These are phyloP conservation scores for Trichoderma orchidacearum DNA, from an alignment of 495 filamentous ascomycete genomes.

Conservation along the genomic window DNA sequence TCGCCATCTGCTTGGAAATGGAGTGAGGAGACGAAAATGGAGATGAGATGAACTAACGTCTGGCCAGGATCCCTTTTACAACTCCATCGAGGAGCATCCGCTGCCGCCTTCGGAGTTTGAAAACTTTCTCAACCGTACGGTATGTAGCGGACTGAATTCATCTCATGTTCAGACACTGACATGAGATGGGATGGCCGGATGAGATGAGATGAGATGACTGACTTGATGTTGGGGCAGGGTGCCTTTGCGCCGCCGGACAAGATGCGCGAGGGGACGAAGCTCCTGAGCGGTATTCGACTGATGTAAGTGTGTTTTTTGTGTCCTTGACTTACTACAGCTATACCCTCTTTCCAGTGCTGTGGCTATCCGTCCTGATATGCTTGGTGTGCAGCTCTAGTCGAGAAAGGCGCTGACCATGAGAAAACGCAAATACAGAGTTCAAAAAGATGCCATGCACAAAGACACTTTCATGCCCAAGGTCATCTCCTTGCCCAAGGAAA, in stretches of 20 bases:
- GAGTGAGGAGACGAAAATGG: too few species aligned
- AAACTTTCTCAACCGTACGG: conserved; percentile 35
- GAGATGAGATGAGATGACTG: background rate
- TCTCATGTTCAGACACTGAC: background rate
- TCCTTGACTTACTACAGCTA: background rate
- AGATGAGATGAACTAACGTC: background rate
- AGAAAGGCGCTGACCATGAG: background rate
- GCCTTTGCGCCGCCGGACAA: conserved; percentile 26
- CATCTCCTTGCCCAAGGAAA: conserved; percentile 24
- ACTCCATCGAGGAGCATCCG: conserved; percentile 33
- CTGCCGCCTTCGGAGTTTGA: conserved; percentile 36
- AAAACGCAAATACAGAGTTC: conserved; percentile 21
- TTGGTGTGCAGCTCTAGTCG: too few species aligned
- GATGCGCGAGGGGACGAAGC: conserved; percentile 22
- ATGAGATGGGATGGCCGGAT: background rate
- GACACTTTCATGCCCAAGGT: conserved; percentile 36
- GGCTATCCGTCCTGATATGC: too few species aligned
- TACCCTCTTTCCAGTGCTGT: too few species aligned
- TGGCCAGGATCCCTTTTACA: conserved; percentile 23
- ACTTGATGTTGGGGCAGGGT: conserved; percentile 19
- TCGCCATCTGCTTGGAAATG: background rate
- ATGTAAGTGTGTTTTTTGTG: conserved; percentile 23
- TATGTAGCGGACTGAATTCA: conserved; percentile 11
- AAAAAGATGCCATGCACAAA: conserved; percentile 31
- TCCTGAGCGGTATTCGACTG: conserved; percentile 30